phyloP scores from a whole-genome alignment of 2,329 filamentous ascomycete species.

The Coniochaeta sp. region DNA sequence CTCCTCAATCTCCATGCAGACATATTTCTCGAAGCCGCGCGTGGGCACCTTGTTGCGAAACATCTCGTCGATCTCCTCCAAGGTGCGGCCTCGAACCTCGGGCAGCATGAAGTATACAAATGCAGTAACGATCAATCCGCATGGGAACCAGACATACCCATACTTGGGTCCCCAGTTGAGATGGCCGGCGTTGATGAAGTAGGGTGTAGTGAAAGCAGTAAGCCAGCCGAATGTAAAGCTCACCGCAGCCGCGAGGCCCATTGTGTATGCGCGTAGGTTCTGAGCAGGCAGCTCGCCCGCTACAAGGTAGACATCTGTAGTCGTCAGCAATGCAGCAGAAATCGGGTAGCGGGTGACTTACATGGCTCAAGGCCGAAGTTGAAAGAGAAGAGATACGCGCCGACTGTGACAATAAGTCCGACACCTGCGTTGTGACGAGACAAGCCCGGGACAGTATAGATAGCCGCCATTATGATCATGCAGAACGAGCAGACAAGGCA shows the following conservation, averaged over 20 bases:
- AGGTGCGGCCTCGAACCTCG: slow-evolving; percentile 43
- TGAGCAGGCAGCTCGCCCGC: slow-evolving; percentile 52
- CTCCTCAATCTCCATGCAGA: background rate
- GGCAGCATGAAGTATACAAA: slow-evolving; percentile 43
- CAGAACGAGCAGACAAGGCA: slow-evolving; percentile 43
- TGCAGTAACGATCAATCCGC: slow-evolving; percentile 21
- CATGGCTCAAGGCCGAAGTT: slow-evolving; percentile 26
- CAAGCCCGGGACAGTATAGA: slow-evolving; percentile 36
- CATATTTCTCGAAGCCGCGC: background rate
- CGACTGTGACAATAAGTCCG: slow-evolving; percentile 43
- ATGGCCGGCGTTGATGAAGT: slow-evolving; percentile 48
- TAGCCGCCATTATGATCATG: slow-evolving; percentile 46
- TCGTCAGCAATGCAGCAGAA: too few species aligned
- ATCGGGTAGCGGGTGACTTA: background rate
- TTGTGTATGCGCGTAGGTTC: slow-evolving; percentile 47
- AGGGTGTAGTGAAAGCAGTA: slow-evolving; percentile 50
- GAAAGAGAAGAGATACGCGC: slow-evolving; percentile 46
- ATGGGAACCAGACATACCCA: slow-evolving; percentile 46
- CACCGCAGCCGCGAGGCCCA: slow-evolving; percentile 45
- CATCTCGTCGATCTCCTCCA: slow-evolving; percentile 51
- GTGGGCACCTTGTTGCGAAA: slow-evolving; percentile 16
- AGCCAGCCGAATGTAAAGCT: slow-evolving; percentile 51
- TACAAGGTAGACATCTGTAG: slow-evolving; percentile 49
- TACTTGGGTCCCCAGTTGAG: slow-evolving; percentile 53
- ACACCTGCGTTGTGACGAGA: slow-evolving; percentile 28